Evolutionary conservation across 305 asterid genomes (phyloP).

Genomic region (Solanum hybrid): DNA sequence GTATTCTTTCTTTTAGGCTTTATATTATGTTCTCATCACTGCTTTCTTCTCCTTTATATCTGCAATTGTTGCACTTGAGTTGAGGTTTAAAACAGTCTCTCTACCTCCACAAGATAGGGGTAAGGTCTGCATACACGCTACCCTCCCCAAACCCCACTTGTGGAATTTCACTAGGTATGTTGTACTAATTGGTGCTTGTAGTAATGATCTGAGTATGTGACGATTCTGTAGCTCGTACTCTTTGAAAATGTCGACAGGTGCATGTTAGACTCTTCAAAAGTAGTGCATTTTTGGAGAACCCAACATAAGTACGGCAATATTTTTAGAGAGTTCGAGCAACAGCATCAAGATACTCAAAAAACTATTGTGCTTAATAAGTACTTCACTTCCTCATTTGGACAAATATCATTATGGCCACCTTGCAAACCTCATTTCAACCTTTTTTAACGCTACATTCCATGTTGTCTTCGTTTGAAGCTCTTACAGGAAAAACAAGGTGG

Average conservation of each 20-base stretch:
- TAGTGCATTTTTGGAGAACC: neutral
- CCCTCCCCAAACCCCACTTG: neutral
- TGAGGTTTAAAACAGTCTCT: neutral
- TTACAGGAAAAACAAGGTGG: neutral
- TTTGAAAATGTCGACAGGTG: neutral
- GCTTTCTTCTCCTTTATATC: neutral
- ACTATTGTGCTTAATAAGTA: neutral
- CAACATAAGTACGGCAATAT: neutral
- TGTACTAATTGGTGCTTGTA: neutral
- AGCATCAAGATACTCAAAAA: neutral
- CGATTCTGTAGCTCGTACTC: neutral
- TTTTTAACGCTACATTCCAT: neutral
- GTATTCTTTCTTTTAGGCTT: neutral
- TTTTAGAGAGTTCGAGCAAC: neutral
- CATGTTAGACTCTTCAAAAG: neutral
- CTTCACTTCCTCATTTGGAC: neutral
- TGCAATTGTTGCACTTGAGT: neutral
- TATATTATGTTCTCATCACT: neutral
- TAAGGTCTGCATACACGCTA: neutral
- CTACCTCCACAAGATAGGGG: neutral
- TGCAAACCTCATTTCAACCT: neutral
- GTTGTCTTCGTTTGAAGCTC: neutral
- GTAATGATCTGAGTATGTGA: neutral
- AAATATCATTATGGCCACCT: neutral
- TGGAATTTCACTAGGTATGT: neutral